These are phyloP conservation scores for Alectoria sarmentosa DNA, from an alignment of 495 filamentous ascomycete genomes.

Conservation along the genomic window DNA sequence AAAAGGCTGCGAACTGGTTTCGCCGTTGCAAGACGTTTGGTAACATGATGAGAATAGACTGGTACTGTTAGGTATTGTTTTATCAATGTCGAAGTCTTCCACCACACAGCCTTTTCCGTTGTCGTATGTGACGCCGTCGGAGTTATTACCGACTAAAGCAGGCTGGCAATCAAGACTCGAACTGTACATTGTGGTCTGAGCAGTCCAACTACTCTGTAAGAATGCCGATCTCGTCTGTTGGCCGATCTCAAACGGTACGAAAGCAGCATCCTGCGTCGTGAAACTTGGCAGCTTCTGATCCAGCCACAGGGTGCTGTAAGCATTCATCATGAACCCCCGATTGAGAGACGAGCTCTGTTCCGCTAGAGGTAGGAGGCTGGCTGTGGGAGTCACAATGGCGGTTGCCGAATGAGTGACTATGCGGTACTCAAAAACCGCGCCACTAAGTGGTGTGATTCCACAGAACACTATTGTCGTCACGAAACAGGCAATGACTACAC, in stretches of 20 bases:
- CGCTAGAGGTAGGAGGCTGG: neutral
- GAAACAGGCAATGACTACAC: constrained; percentile 34
- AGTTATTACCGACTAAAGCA: constrained; percentile 18
- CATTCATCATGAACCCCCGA: constrained; percentile 30
- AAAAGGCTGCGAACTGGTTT: constrained; percentile 26
- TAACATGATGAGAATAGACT: neutral
- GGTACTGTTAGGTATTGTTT: neutral
- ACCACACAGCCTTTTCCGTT: constrained; percentile 30
- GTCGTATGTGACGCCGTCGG: constrained; percentile 21
- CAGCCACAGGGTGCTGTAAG: constrained; percentile 34
- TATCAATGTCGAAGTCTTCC: neutral
- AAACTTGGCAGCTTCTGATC: constrained; percentile 35
- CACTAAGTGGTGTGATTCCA: constrained; percentile 38
- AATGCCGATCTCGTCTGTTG: no score
- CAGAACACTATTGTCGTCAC: constrained; percentile 39
- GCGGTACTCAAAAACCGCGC: constrained; percentile 32
- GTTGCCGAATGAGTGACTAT: constrained; percentile 10
- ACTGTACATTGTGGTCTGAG: constrained; percentile 28
- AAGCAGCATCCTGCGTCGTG: constrained; percentile 31
- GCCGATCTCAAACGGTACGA: constrained; percentile 33
- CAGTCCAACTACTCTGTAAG: constrained; percentile 28
- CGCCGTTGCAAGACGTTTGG: constrained; percentile 20
- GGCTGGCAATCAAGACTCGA: constrained; percentile 34
- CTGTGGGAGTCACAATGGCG: constrained; percentile 14
- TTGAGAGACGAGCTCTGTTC: constrained; percentile 27